Percentiles rank a stretch among this genome's conserved stretches.
Conservation (phyloP, 1,284 basidiomycete genomes). For the Leccinum pallidistipes region DNA sequence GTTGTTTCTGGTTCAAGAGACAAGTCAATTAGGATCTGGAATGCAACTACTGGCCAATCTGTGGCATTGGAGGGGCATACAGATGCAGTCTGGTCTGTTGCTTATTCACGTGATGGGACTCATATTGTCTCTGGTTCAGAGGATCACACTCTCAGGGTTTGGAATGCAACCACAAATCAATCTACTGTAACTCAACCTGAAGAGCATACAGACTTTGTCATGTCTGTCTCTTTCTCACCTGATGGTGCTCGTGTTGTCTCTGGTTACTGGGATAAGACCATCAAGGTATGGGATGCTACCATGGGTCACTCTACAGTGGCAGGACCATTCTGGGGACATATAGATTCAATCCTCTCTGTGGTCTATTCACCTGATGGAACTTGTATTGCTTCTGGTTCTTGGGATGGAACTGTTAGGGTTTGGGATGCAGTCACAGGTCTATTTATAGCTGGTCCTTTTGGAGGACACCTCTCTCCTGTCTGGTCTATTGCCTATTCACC, state of each 20-base stretch:
- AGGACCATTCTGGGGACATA: too few species aligned
- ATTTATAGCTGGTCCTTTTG: too few species aligned
- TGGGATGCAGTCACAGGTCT: too few species aligned
- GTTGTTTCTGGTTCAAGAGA: neutral
- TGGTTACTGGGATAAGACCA: neutral
- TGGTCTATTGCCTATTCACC: too few species aligned
- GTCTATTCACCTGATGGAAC: too few species aligned
- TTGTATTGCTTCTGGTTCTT: too few species aligned
- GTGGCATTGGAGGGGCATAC: neutral
- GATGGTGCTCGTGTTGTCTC: neutral
- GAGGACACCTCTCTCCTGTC: too few species aligned
- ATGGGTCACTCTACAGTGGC: too few species aligned
- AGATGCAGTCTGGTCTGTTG: neutral
- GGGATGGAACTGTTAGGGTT: too few species aligned
- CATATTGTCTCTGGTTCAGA: neutral
- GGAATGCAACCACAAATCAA: neutral
- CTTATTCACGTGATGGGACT: neutral
- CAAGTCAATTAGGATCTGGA: neutral
- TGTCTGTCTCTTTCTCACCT: neutral
- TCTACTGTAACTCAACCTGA: neutral
- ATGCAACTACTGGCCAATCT: neutral
- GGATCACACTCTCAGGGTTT: neutral
- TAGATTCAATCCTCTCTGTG: too few species aligned
- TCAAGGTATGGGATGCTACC: neutral
- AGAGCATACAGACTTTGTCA: neutral